Percentiles rank a stretch among this genome's conserved stretches.
Evolutionary conservation across 2,329 filamentous ascomycete genomes (phyloP).

Genomic region (Xylariaceae sp.): DNA sequence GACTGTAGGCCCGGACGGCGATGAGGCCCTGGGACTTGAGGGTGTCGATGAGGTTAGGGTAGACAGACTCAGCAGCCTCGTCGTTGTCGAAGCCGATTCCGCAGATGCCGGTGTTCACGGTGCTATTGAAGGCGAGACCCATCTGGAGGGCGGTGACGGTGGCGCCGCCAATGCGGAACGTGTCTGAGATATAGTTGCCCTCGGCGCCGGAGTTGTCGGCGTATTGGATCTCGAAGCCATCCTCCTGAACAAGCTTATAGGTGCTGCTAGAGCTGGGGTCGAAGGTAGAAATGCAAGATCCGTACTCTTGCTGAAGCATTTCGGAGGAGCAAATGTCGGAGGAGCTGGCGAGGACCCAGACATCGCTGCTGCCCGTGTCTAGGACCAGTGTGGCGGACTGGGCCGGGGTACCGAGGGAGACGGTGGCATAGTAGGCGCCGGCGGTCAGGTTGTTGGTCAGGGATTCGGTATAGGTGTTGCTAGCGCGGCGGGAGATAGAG

Average conservation of each 20-base stretch:
- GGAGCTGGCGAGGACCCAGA: conserved; percentile 48
- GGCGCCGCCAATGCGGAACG: conserved; percentile 48
- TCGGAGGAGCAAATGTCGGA: conserved; percentile 39
- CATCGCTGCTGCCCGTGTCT: conserved; percentile 62
- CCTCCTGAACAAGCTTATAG: conserved; percentile 39
- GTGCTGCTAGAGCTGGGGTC: conserved; percentile 45
- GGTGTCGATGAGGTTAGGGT: conserved; percentile 60
- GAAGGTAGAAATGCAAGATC: conserved; percentile 40
- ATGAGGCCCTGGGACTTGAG: conserved; percentile 61
- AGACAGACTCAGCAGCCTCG: conserved; percentile 40
- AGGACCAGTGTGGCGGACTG: conserved; percentile 53
- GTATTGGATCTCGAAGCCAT: conserved; percentile 58
- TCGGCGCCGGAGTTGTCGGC: conserved; percentile 52
- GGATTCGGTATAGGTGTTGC: conserved; percentile 33
- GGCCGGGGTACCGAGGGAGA: conserved; percentile 55
- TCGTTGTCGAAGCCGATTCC: conserved; percentile 55
- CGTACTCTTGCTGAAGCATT: conserved; percentile 33
- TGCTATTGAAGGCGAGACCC: conserved; percentile 47
- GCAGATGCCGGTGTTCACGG: conserved; percentile 52
- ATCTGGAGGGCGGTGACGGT: conserved; percentile 50
- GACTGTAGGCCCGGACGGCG: conserved; percentile 60
- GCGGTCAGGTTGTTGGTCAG: conserved; percentile 52
- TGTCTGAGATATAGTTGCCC: conserved; percentile 57
- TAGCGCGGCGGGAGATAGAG: conserved; percentile 18
- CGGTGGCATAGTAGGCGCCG: conserved; percentile 54